Evolutionary conservation across 2,329 filamentous ascomycete genomes (phyloP), one percentile per base, ranked within the genome.

Genomic region (Apiospora malaysiana): DNA sequence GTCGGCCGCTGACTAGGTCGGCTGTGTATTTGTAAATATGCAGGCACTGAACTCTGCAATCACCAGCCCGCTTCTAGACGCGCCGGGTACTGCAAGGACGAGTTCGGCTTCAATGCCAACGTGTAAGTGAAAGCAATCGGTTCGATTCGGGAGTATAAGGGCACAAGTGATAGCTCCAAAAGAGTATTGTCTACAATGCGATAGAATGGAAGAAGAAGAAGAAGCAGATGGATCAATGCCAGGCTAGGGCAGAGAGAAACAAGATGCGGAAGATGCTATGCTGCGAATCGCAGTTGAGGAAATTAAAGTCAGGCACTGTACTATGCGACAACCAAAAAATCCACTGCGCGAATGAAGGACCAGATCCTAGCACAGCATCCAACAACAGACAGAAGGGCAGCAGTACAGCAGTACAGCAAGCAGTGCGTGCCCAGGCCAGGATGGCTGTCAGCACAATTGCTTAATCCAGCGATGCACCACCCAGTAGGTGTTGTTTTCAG

Each of bases 201-300:
- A 63, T 63, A 63, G 32, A 40, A 63, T 63, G 56, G 56, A 40
- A 63, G 56, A 40, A 63, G 51, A 56, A 25, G 18, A 18, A n/a
- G 32, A 40, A 40, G 4, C 32, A 63, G 18, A 63, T 40, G 32
- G 56, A 63, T 40, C 56, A 63, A 40, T 40, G 56, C 56, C 56
- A 32, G 32, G n/a, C 56, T 63, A 32, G 56, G 56, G 56, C 27
- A 63, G 32, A 63, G 56, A 63, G 56, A 63, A 40, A 63, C 27
- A 63, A 63, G n/a, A 63, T 63, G 56, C 56, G 56, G 56, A 21
- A 63, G 9, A 63, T 63, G 56, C 32, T 16, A 63, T 63, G 56
- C 56, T 63, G 56, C 56, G 10, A 63, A 63, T 63, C 56, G 56
- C 56, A 63, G 56, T 63, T n/a, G 56, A 63, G 56, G 56, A 63